Evolutionary conservation across 176 grass and related monocot species (phyloP).

Genomic region (Melocanna baccifera): DNA sequence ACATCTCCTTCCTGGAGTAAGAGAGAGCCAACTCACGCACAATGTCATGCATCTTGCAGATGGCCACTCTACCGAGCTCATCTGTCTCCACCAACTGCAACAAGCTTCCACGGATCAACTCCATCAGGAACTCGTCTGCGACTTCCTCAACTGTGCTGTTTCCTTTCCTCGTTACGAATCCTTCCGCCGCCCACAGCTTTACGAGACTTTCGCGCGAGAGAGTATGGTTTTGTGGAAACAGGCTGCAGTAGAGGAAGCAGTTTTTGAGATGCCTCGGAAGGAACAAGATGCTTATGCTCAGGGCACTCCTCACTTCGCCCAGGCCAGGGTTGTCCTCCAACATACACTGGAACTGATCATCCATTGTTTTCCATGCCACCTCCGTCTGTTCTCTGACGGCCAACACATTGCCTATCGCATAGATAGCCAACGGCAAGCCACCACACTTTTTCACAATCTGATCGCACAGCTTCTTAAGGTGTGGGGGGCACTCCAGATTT

Average conservation of each 20-base stretch:
- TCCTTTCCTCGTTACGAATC: conserved; percentile 22
- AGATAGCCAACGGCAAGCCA: conserved; percentile 26
- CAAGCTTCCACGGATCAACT: conserved; percentile 23
- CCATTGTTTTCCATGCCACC: conserved; percentile 27
- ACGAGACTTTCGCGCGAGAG: conserved; percentile 19
- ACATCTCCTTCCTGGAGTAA: conserved; percentile 11
- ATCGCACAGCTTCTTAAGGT: neutral
- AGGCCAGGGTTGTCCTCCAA: conserved; percentile 18
- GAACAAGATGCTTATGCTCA: conserved; percentile 22
- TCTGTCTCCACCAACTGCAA: conserved; percentile 15
- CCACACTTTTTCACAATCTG: conserved; percentile 35
- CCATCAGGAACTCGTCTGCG: conserved; percentile 24
- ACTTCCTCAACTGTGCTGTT: conserved; percentile 32
- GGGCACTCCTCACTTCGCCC: conserved; percentile 15
- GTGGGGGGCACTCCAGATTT: neutral
- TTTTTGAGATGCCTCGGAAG: conserved; percentile 33
- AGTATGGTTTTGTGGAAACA: conserved; percentile 19
- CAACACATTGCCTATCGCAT: conserved; percentile 17
- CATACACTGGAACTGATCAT: conserved; percentile 30
- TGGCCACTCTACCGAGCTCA: conserved; percentile 9
- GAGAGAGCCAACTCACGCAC: conserved; percentile 31
- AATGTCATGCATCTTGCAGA: conserved; percentile 38
- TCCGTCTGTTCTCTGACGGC: neutral
- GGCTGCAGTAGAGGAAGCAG: conserved; percentile 47
- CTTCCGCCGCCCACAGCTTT: conserved; percentile 42